Conservation (phyloP, 805 yeast species). For the Deakozyma indianensis region DNA sequence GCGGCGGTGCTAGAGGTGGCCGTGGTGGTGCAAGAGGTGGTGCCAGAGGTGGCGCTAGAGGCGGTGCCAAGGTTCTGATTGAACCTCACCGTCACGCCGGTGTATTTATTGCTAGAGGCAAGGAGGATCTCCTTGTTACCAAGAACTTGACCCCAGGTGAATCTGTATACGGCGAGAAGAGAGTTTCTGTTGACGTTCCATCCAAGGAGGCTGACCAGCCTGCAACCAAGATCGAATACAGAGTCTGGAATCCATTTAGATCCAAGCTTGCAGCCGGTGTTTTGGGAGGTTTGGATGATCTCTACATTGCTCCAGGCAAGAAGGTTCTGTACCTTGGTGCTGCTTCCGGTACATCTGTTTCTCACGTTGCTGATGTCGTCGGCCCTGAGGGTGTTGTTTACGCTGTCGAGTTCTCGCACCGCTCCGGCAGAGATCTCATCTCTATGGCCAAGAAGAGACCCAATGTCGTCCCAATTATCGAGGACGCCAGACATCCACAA, state of each 20-base stretch:
- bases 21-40: slow-evolving; percentile 47
- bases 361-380: slow-evolving; percentile 95
- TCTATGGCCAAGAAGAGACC: slow-evolving; percentile 99
- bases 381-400: slow-evolving; percentile 99
- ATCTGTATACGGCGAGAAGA: slow-evolving; percentile 96
- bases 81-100: slow-evolving; percentile 98
- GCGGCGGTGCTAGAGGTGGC: slow-evolving; percentile 35
- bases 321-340: slow-evolving; percentile 97
- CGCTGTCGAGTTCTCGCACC: slow-evolving; percentile 98
- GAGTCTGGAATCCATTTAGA: slow-evolving; percentile 99
- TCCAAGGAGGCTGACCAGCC: slow-evolving; percentile 51
- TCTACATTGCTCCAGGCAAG: slow-evolving; percentile 95
- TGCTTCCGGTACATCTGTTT: slow-evolving; percentile 98
- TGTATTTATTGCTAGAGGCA: slow-evolving; percentile 98
- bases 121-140: slow-evolving; percentile 95
- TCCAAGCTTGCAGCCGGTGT: slow-evolving; percentile 99
- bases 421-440: slow-evolving; percentile 98
- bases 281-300: slow-evolving; percentile 98
- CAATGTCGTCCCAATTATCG: slow-evolving; percentile 94
- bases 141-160: slow-evolving; percentile 98
- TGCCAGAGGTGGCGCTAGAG: slow-evolving; percentile 39
- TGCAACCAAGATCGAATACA: slow-evolving; percentile 90
- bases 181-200: slow-evolving; percentile 88
- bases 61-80: slow-evolving; percentile 85
- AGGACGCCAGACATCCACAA: slow-evolving; percentile 99